Base-by-base conservation (phyloP, 306 rosid species). In the Abrus pulchellus region DNA sequence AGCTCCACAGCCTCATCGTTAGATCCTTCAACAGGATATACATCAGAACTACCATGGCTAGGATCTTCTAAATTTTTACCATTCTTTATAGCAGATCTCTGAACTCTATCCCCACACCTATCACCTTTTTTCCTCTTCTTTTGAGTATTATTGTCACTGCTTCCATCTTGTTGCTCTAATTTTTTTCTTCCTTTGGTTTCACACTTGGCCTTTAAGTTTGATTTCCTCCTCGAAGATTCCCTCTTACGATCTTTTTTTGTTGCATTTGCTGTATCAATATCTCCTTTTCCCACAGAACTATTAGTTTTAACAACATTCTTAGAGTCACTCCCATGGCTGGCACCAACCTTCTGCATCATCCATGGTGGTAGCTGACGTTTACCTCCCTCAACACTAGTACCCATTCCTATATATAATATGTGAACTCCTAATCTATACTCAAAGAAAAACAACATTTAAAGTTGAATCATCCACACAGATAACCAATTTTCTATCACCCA, bases 341-440 rank as follows among this genome's bases (percentile, higher is more conserved):
- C 81, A 53, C 56, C 80, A 63, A 81, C 86, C 45, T 71, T 82
- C 52, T 86, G 90, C 84, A 88, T 76, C 94, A 94, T 91, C 98
- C 98, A 91, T 55, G 81, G 47, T 0, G 97, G 97, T 83, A 94
- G 80, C 34, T 87, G 89, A 9, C 98, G 91, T 13, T 85, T 83
- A 55, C 74, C 81, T 82, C 88, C 89, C 82, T 83, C 89, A 33
- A 43, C 84, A 72, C 79, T 56, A 77, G 47, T 54, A 80, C 72
- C 29, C 86, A 83, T 83, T 72, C 76, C 86, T 78, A 64, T 32
- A 9, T 32, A 77, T 43, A 40, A 77, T 7, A 61, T 28, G 57
- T 53, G 27, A 61, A 81, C 59, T 61, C 45, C 32, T 3, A 64
- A 49, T 72, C 56, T 10, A 57, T 40, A 62, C 49, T 52, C 55